A percentile compares a stretch with the other conserved stretches of the same genome.
phyloP scores from a whole-genome alignment of 169 alveolate genomes.

The Plasmodium coatneyi region DNA sequence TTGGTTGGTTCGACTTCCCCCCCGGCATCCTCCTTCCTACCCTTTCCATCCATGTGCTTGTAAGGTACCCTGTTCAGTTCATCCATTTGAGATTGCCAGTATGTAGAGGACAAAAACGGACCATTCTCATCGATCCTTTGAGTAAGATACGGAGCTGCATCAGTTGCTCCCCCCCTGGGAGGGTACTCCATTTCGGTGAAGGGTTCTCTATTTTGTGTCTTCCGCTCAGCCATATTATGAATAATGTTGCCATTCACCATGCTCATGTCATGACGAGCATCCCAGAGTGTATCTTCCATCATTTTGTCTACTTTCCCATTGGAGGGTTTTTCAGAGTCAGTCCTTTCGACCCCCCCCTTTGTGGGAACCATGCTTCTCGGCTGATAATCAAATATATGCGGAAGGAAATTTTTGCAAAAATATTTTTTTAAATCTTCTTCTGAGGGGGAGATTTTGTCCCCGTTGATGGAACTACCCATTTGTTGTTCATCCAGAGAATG shows the following conservation, averaged over 20 bases:
- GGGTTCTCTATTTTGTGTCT: neutral
- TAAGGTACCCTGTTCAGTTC: neutral
- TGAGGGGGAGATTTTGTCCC: neutral
- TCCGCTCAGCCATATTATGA: neutral
- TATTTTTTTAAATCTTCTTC: slow-evolving; percentile 1
- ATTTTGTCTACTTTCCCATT: neutral
- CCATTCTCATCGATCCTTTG: neutral
- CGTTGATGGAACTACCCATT: neutral
- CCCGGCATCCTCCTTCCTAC: neutral
- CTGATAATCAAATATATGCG: neutral
- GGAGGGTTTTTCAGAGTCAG: neutral
- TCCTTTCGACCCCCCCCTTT: neutral
- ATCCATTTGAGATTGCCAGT: neutral
- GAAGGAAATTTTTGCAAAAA: neutral
- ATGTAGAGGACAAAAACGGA: neutral
- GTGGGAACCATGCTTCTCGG: neutral
- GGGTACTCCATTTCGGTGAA: neutral
- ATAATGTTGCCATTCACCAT: neutral
- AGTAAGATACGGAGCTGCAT: neutral
- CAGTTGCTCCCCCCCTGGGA: neutral
- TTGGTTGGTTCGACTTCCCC: neutral
- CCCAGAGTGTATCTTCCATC: neutral
- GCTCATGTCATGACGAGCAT: neutral
- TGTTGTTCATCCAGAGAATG: neutral
- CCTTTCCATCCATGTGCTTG: neutral